phyloP scores from a whole-genome alignment of 2,329 filamentous ascomycete species.

The Cladosporium sp. region DNA sequence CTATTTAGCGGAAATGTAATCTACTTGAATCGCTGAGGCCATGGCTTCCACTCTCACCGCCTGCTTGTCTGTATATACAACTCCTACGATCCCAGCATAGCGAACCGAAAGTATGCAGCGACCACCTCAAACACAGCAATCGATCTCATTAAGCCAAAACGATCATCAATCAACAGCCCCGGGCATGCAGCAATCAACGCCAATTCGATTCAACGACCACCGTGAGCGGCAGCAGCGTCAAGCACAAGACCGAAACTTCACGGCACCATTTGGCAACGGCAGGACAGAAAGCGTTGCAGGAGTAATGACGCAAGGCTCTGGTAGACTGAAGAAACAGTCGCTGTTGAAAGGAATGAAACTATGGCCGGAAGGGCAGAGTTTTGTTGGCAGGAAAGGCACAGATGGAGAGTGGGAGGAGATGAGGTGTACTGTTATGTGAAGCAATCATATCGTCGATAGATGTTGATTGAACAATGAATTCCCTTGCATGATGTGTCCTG shows the following conservation, averaged over 20 bases:
- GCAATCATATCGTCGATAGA: too few species aligned
- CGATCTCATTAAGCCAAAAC: neutral
- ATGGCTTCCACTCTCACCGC: too few species aligned
- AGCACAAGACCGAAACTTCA: neutral
- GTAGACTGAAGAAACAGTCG: neutral
- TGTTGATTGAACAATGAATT: too few species aligned
- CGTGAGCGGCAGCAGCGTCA: too few species aligned
- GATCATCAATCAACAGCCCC: neutral
- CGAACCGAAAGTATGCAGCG: too few species aligned
- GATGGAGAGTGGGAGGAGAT: conserved; percentile 8
- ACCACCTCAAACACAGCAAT: neutral
- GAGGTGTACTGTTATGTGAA: conserved; percentile 3
- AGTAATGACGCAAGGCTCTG: neutral
- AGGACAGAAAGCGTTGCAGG: neutral
- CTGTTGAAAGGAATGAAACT: neutral
- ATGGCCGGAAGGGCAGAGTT: neutral
- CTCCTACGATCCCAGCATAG: too few species aligned
- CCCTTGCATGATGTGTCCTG: too few species aligned
- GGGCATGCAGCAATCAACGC: neutral
- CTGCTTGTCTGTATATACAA: too few species aligned
- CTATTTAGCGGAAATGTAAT: too few species aligned
- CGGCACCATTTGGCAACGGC: neutral
- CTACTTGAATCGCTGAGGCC: too few species aligned
- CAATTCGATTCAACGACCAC: neutral
- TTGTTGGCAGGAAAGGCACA: conserved; percentile 1